Base-by-base conservation (phyloP, 192 early-diverging fungal genomes). In the Gamsiella multidivaricata region DNA sequence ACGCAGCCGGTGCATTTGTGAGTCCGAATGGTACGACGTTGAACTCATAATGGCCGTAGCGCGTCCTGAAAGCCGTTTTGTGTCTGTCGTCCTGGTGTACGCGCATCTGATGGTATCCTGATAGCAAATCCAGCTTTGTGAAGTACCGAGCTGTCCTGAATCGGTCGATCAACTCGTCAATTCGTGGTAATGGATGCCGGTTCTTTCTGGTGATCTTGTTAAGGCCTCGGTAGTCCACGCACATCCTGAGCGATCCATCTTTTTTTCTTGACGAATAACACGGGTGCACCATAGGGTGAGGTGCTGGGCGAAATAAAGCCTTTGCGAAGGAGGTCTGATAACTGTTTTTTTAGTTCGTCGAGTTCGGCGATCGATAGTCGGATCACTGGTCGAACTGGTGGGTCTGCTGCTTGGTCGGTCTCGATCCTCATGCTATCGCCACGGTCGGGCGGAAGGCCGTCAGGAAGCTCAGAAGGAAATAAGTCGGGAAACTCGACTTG, bases 1-100 rank as follows among this genome's bases (percentile, higher is more conserved):
- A 91, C 0, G 81, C 78, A 0, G 87, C 86, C 0, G 88, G 90
- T 0, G 85, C 83, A 63, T 88, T 89, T 22, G 79, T 81, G 1
- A 93, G 0, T n/a, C n/a, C n/a, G n/a, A n/a, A n/a, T n/a, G n/a
- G n/a, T n/a, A n/a, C n/a, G n/a, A n/a, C n/a, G n/a, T 69, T 47
- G 33, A 82, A 88, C 56, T 90, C 71, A 25, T 43, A 93, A 11
- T 62, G 80, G 6, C 72, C 69, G 22, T 71, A 72, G 5, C 23
- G 22, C 7, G 36, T 61, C 17, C 32, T 37, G 22, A 79, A 62
- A 1, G 65, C 61, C 1, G 74, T 65, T 42, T 86, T 86, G 0
- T 32, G 36, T 1, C 69, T 52, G 52, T 87, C 75, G 0, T 28
- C 46, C 26, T 61, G 22, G 17, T 46, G 3, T 1, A 88, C 78